Base-by-base conservation (phyloP, 345 rosid genomes). In the Gossypium rotundifolium region DNA sequence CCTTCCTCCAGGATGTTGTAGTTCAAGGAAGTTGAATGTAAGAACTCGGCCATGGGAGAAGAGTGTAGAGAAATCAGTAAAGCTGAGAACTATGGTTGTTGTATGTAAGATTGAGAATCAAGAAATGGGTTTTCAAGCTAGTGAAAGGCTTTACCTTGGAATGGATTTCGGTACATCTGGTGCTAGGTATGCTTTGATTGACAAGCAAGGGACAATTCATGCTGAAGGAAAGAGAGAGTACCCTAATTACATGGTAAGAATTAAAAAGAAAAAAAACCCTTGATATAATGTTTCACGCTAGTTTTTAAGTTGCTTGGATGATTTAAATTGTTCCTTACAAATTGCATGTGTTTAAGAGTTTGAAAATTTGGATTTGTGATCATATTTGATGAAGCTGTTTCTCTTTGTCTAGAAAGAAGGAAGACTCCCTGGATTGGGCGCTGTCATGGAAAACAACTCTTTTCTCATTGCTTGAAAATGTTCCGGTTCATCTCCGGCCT, bases 81-180 rank as follows among this genome's bases (percentile, higher is more conserved):
- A 27, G 66, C 52, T 29, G 55, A 80, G 76, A 79, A 78, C 25
- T 23, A 83, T 83, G 95, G 55, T 44, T 44, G 65, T 52, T 80
- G 52, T 45, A 12, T 71, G 64, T 2, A 69, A 62, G 48, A 14
- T 29, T 17, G 71, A 72, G 66, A 45, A 61, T 59, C 70, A 44
- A 42, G 80, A 51, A 80, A 65, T 64, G 75, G 73, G 65, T 33
- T 20, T 75, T 79, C 67, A 25, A 74, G 74, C 9, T 42, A 64
- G 79, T 8, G 88, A 81, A 17, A 74, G 84, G 78, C 92, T 90
- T 42, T 92, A 85, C 79, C 84, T 94, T 20, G 98, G 98, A 27
- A 85, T 94, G 97, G 98, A 94, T 73, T 94, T 94, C 78, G 97
- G 98, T 40, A 94, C 98, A 2, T 94, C 98, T 11, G 98, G 97